Evolutionary conservation across 2,329 filamentous ascomycete genomes (phyloP), one percentile per base, ranked within the genome.

Genomic region (Keithomyces neogunnii): DNA sequence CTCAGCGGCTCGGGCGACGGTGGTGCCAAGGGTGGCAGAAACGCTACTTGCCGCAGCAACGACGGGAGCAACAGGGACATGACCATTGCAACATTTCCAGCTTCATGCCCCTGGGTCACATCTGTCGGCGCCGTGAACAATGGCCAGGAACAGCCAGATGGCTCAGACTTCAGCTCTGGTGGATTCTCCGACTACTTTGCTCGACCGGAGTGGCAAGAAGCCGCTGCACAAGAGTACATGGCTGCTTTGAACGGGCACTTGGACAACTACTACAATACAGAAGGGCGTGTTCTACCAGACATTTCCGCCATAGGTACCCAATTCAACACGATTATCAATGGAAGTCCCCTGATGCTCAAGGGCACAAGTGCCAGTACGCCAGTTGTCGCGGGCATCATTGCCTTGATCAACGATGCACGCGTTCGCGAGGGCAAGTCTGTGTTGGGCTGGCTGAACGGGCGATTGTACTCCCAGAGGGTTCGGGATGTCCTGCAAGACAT

Each of bases 81-180:
- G 26, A 81, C 84, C 60, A 69, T 81, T 32, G 75, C 82, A 1
- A 76, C 74, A 4, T 89, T 88, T 65, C 85, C 85, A 0, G 78
- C 77, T 0, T 76, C 77, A 0, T 89, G 85, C 58, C 85, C 84
- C 0, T 88, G 80, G 63, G 77, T 88, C 6, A 88, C 85, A 0
- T 69, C 76, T 2, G 78, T 88, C 1, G 85, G 85, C 5, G 84
- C 78, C 1, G 83, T 81, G 1, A 60, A 54, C 39, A 68, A 68
- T 56, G 57, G 56, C 2, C 56, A 58, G 3, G 61, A 66, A 3
- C 70, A 70, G 0, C 68, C 74, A 9, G 61, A 57, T 2, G 75
- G 69, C 2, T 70, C 75, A 2, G 57, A 56, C n/a, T 76, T 73
- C 59, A 76, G 72, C 49, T 67, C 70, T 3, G 75, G 78, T 6